Percentiles rank a stretch among this genome's conserved stretches.
These are phyloP conservation scores for Arachis stenosperma DNA, from an alignment of 306 rosid genomes.

Conservation along the genomic window DNA sequence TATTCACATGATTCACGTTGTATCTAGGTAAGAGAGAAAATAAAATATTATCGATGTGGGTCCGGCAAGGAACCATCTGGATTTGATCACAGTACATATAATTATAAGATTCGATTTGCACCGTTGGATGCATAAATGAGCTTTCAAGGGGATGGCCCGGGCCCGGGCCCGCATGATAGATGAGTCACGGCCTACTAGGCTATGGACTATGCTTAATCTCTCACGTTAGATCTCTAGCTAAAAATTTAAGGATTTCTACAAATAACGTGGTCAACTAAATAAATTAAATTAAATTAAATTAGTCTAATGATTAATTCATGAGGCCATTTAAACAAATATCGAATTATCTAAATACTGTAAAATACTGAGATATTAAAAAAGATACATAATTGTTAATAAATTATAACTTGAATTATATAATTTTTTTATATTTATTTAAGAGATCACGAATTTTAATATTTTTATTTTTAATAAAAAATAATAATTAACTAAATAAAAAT, in stretches of 20 bases:
- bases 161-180: background rate
- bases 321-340: no score
- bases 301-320: no score
- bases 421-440: no score
- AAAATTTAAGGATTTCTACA: background rate
- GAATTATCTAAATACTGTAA: no score
- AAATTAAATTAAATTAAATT: no score
- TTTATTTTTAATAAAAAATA: no score
- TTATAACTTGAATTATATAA: no score
- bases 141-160: conserved; percentile 20
- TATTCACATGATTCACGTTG: conserved; percentile 33
- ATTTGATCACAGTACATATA: conserved; percentile 12
- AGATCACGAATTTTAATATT: no score
- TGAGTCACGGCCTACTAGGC: conserved; percentile 6
- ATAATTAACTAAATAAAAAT: no score
- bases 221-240: background rate
- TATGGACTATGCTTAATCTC: background rate
- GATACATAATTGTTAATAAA: no score
- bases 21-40: background rate
- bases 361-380: no score
- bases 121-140: conserved; percentile 24
- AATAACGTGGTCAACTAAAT: no score
- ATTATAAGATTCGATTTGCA: background rate
- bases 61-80: conserved; percentile 22
- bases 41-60: conserved; percentile 9